Evolutionary conservation across 192 early-diverging fungal genomes (phyloP).

Genomic region (Entophlyctis luteolus): DNA sequence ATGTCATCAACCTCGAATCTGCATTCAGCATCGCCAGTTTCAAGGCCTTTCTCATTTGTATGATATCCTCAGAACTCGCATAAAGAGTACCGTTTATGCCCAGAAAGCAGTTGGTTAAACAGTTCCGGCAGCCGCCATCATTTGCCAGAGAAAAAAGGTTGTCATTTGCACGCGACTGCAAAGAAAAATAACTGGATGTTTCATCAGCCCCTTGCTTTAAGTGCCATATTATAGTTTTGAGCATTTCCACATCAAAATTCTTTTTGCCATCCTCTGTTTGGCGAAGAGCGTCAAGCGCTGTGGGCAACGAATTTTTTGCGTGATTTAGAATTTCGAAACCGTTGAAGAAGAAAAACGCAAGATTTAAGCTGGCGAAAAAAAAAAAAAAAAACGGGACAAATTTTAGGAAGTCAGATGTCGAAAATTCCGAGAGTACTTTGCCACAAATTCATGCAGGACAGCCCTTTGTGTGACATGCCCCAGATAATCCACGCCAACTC

Average conservation of each 20-base stretch:
- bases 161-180: constrained; percentile 8
- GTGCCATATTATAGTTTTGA: neutral
- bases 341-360: neutral
- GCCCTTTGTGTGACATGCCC: constrained; percentile 61
- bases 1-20: no score
- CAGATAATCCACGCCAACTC: constrained; percentile 68
- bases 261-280: constrained; percentile 1
- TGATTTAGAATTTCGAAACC: constrained; percentile 5
- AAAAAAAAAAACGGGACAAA: neutral
- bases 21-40: constrained; percentile 17
- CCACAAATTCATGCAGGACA: constrained; percentile 31
- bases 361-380: neutral
- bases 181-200: neutral
- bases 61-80: constrained; percentile 14
- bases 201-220: neutral
- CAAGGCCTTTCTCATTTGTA: no score
- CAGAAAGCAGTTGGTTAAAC: neutral
- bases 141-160: neutral
- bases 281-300: neutral
- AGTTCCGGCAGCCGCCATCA: neutral
- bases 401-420: neutral
- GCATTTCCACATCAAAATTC: neutral
- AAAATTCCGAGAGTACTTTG: constrained; percentile 11
- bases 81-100: neutral
- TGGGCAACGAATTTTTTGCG: neutral